Base-by-base conservation (phyloP, 495 filamentous ascomycete genomes). In the Xylaria telfairii region DNA sequence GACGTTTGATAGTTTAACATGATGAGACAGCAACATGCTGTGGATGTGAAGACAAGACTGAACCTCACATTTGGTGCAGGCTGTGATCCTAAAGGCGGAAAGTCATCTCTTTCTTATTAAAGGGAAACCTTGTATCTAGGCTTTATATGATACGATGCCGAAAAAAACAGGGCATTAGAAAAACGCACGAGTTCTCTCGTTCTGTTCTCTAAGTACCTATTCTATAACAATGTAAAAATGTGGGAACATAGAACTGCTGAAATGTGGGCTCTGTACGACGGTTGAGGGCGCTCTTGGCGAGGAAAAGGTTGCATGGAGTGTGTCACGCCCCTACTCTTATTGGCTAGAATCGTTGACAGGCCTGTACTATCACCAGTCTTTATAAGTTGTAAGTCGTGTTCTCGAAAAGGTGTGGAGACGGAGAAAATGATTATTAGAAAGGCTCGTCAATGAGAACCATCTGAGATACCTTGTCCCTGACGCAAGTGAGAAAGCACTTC, bases 271-370 rank as follows among this genome's bases (percentile, higher is more conserved):
- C 47, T 10, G 3, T 9, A 21, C 7, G 5, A 34, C 15, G 56
- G 24, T 54, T 21, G 21, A 26, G 59, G 21, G 26, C 21, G 13
- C n/a, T 42, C 64, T 60, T 60, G 42, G 56, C 67, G 44, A 17
- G 26, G 54, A 69, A 69, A 53, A 30, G n/a, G 66, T 47, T 28
- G 51, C 28, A 39, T 0, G 67, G 54, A 60, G 41, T 69, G 49
- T 70, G 68, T 70, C 68, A 70, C 39, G 68, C 68, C 68, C 68
- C 61, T 13, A 2, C 10, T 24, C 3, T 70, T 26, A 70, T 70
- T 70, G 68, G 68, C 21, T 37, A 63, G 37, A 53, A 60, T 42
- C 32, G 10, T 49, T 9, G 28, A 51, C 4, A 32, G 30, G 24
- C 15, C 30, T 53, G 34, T 56, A 30, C 17, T 49, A 32, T 30